Percentiles rank a stretch among this genome's conserved stretches.
Conservation (phyloP, 768 basidiomycete genomes). For the Pleurotus sapidus region DNA sequence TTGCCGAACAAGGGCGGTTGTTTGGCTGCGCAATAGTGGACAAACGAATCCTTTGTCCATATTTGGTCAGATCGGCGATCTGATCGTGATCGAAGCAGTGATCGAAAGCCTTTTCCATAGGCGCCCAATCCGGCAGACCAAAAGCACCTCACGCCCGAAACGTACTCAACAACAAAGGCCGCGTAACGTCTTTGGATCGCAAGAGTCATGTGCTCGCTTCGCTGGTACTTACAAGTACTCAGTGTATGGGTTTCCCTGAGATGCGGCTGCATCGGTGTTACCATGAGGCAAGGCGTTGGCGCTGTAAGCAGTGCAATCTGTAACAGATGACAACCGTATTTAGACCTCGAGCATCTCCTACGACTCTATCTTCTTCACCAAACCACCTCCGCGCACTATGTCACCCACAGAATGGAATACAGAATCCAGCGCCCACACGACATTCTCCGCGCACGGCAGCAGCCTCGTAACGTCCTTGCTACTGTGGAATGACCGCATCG, state of each 20-base stretch:
- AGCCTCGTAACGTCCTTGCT: background rate
- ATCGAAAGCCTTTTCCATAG: no score
- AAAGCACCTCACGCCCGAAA: no score
- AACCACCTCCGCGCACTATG: background rate
- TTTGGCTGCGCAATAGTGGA: background rate
- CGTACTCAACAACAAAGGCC: no score
- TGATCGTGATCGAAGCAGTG: no score
- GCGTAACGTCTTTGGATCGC: no score
- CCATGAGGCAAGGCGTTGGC: background rate
- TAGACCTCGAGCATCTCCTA: background rate
- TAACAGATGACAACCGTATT: background rate
- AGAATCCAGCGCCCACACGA: background rate
- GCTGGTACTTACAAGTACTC: no score
- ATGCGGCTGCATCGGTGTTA: background rate
- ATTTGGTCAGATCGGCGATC: no score
- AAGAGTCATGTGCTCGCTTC: no score
- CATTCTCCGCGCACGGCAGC: background rate
- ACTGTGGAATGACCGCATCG: constrained; percentile 2
- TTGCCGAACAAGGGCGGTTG: background rate
- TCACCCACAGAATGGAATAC: background rate
- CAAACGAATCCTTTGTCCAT: background rate
- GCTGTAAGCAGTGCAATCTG: constrained; percentile 1
- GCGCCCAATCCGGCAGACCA: no score
- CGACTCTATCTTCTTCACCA: no score
- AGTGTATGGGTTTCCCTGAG: background rate